Evolutionary conservation across 2,329 filamentous ascomycete species (phyloP).

Genomic region (Hypoxylon sp.): DNA sequence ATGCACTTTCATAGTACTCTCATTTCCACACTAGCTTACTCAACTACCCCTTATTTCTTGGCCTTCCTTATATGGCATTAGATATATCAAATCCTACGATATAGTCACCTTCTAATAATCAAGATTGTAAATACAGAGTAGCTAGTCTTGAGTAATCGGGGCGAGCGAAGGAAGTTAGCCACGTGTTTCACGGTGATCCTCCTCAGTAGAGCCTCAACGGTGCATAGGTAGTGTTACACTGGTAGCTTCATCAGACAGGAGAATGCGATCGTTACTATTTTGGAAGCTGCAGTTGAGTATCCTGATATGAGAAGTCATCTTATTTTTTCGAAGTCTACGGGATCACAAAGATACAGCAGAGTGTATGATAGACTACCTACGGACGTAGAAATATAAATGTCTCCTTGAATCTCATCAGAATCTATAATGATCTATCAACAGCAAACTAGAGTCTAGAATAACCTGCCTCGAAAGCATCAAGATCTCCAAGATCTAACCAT

Average conservation of each 20-base stretch:
- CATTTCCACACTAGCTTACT: slow-evolving; percentile 22
- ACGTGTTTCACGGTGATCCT: slow-evolving; percentile 18
- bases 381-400: slow-evolving; percentile 24
- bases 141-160: neutral
- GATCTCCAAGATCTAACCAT: slow-evolving; percentile 11
- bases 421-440: neutral
- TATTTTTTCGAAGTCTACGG: neutral
- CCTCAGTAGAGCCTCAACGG: slow-evolving; percentile 6
- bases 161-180: neutral
- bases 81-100: neutral
- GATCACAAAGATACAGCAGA: neutral
- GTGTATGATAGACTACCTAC: neutral
- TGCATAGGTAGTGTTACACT: neutral
- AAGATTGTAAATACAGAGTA: neutral
- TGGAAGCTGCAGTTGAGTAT: neutral
- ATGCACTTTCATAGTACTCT: slow-evolving; percentile 4
- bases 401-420: neutral
- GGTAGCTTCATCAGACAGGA: neutral
- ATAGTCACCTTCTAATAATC: neutral
- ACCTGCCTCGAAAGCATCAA: neutral
- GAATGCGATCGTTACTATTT: slow-evolving; percentile 3
- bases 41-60: neutral
- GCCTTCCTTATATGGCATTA: slow-evolving; percentile 8
- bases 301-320: neutral
- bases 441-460: slow-evolving; percentile 8